Evolutionary conservation across 345 rosid genomes (phyloP).

Genomic region (Barbarea vulgaris): DNA sequence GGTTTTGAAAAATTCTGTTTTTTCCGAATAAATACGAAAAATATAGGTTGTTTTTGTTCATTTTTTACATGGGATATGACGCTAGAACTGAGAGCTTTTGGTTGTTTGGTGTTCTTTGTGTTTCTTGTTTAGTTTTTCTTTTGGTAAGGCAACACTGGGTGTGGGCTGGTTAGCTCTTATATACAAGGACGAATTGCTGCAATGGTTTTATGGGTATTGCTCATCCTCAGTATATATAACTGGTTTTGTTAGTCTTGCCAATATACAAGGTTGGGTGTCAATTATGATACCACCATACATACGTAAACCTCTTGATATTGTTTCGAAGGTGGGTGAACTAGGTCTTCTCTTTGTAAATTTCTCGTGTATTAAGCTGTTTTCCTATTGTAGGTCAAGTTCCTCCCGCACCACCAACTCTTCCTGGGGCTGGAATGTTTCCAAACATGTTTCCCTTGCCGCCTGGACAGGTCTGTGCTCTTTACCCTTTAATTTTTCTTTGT

Average conservation of each 20-base stretch:
- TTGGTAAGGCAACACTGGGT: constrained; percentile 83
- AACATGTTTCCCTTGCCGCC: constrained; percentile 66
- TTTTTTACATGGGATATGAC: constrained; percentile 51
- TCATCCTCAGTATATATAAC: constrained; percentile 71
- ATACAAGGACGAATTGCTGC: constrained; percentile 74
- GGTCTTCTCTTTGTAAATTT: neutral
- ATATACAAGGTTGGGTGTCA: constrained; percentile 24
- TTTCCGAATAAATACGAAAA: neutral
- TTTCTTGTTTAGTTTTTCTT: constrained; percentile 76
- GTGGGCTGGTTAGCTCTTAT: constrained; percentile 85
- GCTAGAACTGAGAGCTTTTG: constrained; percentile 71
- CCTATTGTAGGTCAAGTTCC: constrained; percentile 67
- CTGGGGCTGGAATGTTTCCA: constrained; percentile 82
- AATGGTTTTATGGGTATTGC: constrained; percentile 76
- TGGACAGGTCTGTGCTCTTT: constrained; percentile 56
- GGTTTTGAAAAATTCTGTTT: constrained; percentile 51
- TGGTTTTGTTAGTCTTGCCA: constrained; percentile 66
- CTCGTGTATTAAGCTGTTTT: constrained; percentile 31
- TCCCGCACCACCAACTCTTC: constrained; percentile 60
- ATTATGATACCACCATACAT: constrained; percentile 31
- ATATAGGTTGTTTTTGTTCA: constrained; percentile 39
- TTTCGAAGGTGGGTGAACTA: constrained; percentile 3
- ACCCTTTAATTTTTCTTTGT: neutral
- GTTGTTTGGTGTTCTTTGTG: constrained; percentile 64
- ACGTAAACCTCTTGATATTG: constrained; percentile 20